Evolutionary conservation across 345 rosid genomes (phyloP).

Genomic region (Dipteronia sinensis): DNA sequence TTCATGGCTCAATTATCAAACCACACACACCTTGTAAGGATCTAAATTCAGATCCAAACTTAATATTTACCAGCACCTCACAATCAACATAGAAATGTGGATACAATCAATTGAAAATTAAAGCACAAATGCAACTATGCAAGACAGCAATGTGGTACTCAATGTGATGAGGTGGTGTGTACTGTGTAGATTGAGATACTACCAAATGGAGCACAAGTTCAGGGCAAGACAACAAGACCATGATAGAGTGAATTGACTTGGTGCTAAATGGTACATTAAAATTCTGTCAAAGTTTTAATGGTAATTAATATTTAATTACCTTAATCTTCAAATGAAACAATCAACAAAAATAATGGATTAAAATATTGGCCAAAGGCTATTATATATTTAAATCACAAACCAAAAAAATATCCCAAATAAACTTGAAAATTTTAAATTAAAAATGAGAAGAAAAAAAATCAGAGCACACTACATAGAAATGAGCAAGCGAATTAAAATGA

Average conservation of each 20-base stretch:
- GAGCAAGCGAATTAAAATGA: not conserved
- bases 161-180: not conserved
- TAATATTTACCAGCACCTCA: not conserved
- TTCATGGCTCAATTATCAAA: not conserved
- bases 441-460: not conserved
- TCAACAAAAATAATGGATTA: not conserved
- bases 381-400: not conserved
- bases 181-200: not conserved
- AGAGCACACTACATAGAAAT: not conserved
- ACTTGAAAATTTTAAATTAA: not conserved
- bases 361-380: not conserved
- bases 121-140: not conserved
- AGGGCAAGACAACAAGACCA: not conserved
- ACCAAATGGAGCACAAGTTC: not conserved
- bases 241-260: not conserved
- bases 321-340: constrained; percentile 7
- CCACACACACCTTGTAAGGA: not conserved
- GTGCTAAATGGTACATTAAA: not conserved
- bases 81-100: not conserved
- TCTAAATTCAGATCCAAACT: not conserved
- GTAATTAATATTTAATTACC: not conserved
- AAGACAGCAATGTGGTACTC: not conserved
- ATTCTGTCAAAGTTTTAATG: not conserved
- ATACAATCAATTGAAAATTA: not conserved
- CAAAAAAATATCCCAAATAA: not conserved